Base-by-base conservation (phyloP, 2,329 filamentous ascomycete genomes). In the Coniochaeta prunicola region DNA sequence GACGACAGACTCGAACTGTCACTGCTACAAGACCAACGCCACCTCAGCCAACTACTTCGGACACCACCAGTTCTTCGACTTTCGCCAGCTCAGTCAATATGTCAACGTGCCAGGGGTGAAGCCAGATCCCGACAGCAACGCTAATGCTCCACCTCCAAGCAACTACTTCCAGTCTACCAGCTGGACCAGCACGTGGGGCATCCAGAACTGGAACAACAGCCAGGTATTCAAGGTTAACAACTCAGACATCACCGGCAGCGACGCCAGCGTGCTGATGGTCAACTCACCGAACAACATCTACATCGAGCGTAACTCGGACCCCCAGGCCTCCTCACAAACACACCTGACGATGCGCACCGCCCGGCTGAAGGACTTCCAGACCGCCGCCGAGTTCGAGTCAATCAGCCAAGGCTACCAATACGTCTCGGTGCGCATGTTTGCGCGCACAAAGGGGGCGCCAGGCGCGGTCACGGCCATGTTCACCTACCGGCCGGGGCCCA, bases 241-340 rank as follows among this genome's bases (percentile, higher is more conserved):
- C 59, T 60, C 17, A 30, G 60, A 62, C 48, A 9, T 64, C 31
- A 64, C 61, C 6, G 61, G 60, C 6, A 66, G 63, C 58, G 69
- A 72, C 57, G 73, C 71, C 10, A 69, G 70, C 1, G 58, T 72
- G 10, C 61, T 71, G 50, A 73, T 75, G 67, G 69, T 74, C 62
- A 72, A 76, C 65, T 72, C 69, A 26, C 66, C 68, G 36, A 75
- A 74, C 65, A 76, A 76, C 60, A 67, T 76, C 58, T 76, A 73
- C 67, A 70, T 76, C 60, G 71, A 76, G 61, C 63, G 64, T 50
- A 73, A 74, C 62, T 58, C 57, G 12, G 71, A 75, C 61, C 56
- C 60, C 4, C 61, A 65, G 40, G 58, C 68, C 15, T 61, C 64
- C 28, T 70, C 68, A 8, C 62, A 66, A 13, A 71, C 69, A 15